Percentiles rank a stretch among this genome's conserved stretches.
Conservation (phyloP, 225 moss, liverwort and hornwort genomes). For the Takakia lepidozioides region DNA sequence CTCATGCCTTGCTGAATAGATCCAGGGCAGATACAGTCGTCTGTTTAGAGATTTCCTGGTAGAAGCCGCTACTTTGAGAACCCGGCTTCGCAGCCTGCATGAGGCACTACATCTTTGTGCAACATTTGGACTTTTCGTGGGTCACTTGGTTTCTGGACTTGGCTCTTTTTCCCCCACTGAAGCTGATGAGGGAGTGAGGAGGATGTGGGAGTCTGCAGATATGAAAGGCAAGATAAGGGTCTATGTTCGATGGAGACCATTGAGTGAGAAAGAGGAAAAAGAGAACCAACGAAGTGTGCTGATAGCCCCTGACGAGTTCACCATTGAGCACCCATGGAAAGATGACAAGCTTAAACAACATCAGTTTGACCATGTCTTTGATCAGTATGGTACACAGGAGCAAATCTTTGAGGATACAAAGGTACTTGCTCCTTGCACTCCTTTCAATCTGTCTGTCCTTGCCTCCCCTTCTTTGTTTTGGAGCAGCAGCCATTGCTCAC, state of each 20-base stretch:
- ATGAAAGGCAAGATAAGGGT: conserved; percentile 98
- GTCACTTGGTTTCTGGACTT: too few species aligned
- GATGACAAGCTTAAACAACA: conserved; percentile 80
- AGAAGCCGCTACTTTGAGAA: too few species aligned
- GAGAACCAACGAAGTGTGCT: conserved; percentile 56
- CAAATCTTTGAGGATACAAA: conserved; percentile 85
- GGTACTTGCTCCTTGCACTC: conserved; percentile 22
- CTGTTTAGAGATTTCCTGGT: too few species aligned
- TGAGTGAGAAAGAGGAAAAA: conserved; percentile 70
- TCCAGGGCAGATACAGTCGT: too few species aligned
- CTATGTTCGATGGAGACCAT: conserved; percentile 88
- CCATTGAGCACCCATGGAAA: conserved; percentile 93
- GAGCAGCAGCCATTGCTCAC: too few species aligned
- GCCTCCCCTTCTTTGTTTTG: not conserved
- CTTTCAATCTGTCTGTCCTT: not conserved
- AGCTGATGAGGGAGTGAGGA: too few species aligned
- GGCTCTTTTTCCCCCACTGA: too few species aligned
- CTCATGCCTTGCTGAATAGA: too few species aligned
- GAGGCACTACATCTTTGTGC: too few species aligned
- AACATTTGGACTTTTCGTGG: too few species aligned
- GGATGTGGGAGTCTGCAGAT: too few species aligned
- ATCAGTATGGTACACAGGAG: conserved; percentile 69
- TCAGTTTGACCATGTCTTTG: conserved; percentile 90
- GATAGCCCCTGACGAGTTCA: conserved; percentile 71
- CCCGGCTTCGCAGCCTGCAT: too few species aligned